A percentile compares a stretch with the other conserved stretches of the same genome.
These are phyloP conservation scores for Russula abietina DNA, from an alignment of 768 basidiomycete species.

Conservation along the genomic window DNA sequence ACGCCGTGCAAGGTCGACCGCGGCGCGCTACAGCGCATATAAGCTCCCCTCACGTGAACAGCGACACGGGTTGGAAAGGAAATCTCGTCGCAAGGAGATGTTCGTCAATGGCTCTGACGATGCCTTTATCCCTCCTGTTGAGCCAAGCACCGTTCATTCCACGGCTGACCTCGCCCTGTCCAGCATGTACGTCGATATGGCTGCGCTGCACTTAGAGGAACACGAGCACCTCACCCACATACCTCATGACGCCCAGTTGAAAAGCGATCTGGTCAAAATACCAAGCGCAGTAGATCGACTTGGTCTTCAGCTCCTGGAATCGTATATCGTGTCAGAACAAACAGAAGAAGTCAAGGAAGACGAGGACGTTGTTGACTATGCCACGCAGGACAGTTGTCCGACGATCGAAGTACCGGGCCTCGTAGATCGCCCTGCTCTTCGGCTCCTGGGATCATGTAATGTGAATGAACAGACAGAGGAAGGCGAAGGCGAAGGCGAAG, in stretches of 20 bases:
- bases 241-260: background rate
- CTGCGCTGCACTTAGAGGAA: background rate
- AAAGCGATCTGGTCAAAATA: constrained; percentile 7
- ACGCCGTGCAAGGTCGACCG: constrained; percentile 3
- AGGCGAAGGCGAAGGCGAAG: background rate
- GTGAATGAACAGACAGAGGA: background rate
- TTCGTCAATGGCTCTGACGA: background rate
- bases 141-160: background rate
- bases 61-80: constrained; percentile 3
- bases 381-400: background rate
- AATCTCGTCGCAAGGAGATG: background rate
- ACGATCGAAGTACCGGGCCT: constrained; percentile 16
- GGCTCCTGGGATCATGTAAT: constrained; percentile 1
- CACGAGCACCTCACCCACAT: background rate
- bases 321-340: constrained; percentile 1
- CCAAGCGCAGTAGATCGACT: constrained; percentile 13
- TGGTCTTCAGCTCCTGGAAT: constrained; percentile 1
- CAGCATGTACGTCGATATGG: background rate
- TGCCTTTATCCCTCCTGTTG: background rate
- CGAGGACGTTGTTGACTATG: background rate
- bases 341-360: background rate
- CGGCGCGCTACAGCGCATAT: constrained; percentile 6
- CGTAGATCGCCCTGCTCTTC: constrained; percentile 15
- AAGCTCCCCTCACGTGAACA: constrained; percentile 7
- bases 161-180: background rate